Base-by-base conservation (phyloP, 1,284 basidiomycete species). In the Butyriboletus appendiculatus region DNA sequence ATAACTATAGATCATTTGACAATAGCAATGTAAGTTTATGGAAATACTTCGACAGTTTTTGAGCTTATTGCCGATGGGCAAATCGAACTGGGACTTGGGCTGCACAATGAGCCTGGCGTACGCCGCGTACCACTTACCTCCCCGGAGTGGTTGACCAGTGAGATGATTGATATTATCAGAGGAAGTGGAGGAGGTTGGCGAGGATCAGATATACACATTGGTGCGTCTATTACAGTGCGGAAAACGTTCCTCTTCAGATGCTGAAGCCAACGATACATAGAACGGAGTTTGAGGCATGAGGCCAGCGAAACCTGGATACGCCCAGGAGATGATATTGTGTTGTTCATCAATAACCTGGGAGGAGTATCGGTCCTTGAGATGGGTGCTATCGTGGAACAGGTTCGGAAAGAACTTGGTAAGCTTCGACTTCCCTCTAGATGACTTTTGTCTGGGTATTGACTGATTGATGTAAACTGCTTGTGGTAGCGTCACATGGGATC, bases 71-170 rank as follows among this genome's bases (percentile, higher is more conserved):
- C 24, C 3, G 35, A 53, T 7, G 52, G 52, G n/a, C 48, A 56
- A 20, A 55, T 65, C 14, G 81, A 83, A 61, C 67, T 84, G 32
- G 81, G 81, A 2, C 68, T 83, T 51, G 82, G 82, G 12, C 71
- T 84, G 50, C 81, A 84, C 66, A 84, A 83, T 58, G 82, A 84
- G 59, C 76, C 79, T 24, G 82, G 81, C n/a, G 79, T 77, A 37
- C 64, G 66, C 59, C 72, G 70, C 41, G 69, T 73, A 41, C 52
- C 69, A 43, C 60, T 76, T 41, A 59, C 58, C 9, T 63, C 60
- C 11, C 60, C 73, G 9, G 61, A 62, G 32, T 59, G 59, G 43
- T 55, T 79, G 15, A 56, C 76, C n/a, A 59, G 58, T 35, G 72
- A 73, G 49, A 81, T 78, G 78, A 65, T 77, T 39, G 55, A 53